phyloP scores from a whole-genome alignment of 192 early-diverging fungal species.

The Coemansia sp. region DNA sequence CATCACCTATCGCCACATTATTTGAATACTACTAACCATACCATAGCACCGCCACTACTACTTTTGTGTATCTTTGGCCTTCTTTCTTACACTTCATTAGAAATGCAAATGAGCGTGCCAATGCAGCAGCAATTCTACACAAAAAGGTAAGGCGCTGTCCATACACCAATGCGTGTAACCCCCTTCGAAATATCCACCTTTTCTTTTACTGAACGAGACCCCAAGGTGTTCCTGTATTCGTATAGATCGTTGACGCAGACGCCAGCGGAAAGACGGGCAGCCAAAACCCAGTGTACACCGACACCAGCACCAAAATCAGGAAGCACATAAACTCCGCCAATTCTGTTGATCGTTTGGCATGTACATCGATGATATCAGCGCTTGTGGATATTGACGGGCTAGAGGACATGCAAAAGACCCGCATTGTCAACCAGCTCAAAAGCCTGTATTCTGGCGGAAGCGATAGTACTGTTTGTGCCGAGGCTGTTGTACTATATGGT shows the following conservation, averaged over 20 bases:
- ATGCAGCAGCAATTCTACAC: constrained; percentile 16
- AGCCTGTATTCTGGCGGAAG: constrained; percentile 7
- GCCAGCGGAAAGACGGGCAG: constrained; percentile 21
- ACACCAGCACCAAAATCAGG: constrained; percentile 12
- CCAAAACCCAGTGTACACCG: constrained; percentile 24
- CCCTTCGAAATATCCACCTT: no score
- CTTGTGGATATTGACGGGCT: constrained; percentile 17
- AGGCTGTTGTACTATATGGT: constrained; percentile 26
- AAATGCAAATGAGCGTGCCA: constrained; percentile 13
- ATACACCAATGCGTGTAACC: not conserved
- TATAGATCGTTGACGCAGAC: constrained; percentile 24
- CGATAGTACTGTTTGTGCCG: constrained; percentile 12
- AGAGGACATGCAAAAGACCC: constrained; percentile 29
- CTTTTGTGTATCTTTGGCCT: not conserved
- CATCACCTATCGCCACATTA: not conserved
- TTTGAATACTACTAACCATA: not conserved
- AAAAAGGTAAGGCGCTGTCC: constrained; percentile 18
- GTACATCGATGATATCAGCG: constrained; percentile 20
- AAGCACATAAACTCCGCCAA: constrained; percentile 10
- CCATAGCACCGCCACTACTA: no score
- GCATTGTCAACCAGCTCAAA: constrained; percentile 22
- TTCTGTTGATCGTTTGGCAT: constrained; percentile 21
- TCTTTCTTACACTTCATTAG: constrained; percentile 11
- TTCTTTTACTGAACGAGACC: not conserved
- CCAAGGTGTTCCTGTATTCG: not conserved